Evolutionary conservation across 305 asterid genomes (phyloP), one percentile per base, ranked within the genome.

Genomic region (Rubia tinctorum): DNA sequence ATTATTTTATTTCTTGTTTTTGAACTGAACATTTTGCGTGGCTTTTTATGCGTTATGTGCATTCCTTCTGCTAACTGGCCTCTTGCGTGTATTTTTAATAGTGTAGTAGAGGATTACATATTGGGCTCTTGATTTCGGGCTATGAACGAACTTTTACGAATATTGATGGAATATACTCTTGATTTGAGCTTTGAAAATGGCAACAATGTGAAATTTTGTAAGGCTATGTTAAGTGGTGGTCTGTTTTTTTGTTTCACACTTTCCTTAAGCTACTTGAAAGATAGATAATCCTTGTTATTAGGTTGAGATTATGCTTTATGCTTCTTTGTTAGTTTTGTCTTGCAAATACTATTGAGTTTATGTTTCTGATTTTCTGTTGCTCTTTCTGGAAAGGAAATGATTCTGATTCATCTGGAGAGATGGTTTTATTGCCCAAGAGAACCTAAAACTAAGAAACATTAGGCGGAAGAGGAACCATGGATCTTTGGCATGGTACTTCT

Each of bases 401-500:
- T 43, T 85, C 94, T 59, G 80, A 86, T 9, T 82, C 93, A 62
- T 73, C 71, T 71, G 89, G 84, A 77, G 86, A 88, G 25, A 83
- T 89, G 84, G 74, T 89, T 76, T 83, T 83, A 66, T 73, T 84
- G 45, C 88, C 97, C 14, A 91, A 89, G 80, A 75, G 96, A 73
- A 88, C 97, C 47, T 89, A 86, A 91, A 83, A 92, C 97, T 30
- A 53, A 91, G 97, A 86, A 91, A 85, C 89, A 84, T 91, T 72
- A 84, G 88, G 68, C 96, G 96, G 78, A 87, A 91, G 82, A 82
- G 94, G 82, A 87, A 67, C 14, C 98, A 90, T 80, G 97, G 98
- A 56, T 92, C 81, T 82, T 86, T 88, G 40, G 96, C 92, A 56
- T 86, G 97, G 98, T 92, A 68, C 20, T 9, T 69, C 64, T 14